Conservation (phyloP, 176 grass and related monocot genomes). For the Saccharum officinarum region DNA sequence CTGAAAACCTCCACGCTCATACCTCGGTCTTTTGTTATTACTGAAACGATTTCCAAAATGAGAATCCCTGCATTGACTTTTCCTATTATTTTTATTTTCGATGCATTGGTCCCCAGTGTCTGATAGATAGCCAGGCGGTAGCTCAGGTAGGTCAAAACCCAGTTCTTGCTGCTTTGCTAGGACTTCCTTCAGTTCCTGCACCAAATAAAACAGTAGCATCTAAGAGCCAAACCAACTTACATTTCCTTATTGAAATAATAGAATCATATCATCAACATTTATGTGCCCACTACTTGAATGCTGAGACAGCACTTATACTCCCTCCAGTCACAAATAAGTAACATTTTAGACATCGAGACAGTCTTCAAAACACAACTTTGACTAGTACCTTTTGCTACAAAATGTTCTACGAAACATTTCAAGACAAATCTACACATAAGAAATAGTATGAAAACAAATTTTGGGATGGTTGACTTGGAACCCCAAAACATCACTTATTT, state of each 20-base stretch:
- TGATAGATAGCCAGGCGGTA: slow-evolving; percentile 75
- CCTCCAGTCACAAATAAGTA: background rate
- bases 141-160: slow-evolving; percentile 82
- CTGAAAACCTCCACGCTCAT: slow-evolving; percentile 34
- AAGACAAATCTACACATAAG: background rate
- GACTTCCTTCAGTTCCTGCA: slow-evolving; percentile 88
- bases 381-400: background rate
- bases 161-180: slow-evolving; percentile 85
- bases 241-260: slow-evolving; percentile 23
- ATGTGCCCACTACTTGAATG: slow-evolving; percentile 15
- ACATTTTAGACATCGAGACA: background rate
- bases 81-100: slow-evolving; percentile 38
- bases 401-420: background rate
- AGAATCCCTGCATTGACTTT: slow-evolving; percentile 20
- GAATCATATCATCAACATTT: slow-evolving; percentile 5
- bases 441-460: background rate
- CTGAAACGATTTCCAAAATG: slow-evolving; percentile 44
- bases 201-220: slow-evolving; percentile 24
- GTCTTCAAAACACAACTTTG: background rate
- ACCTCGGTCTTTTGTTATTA: slow-evolving; percentile 56
- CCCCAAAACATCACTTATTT: background rate
- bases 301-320: slow-evolving; percentile 17
- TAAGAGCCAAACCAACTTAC: slow-evolving; percentile 12
- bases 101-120: slow-evolving; percentile 41
- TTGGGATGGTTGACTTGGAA: background rate